Evolutionary conservation across 306 rosid genomes (phyloP), one percentile per base, ranked within the genome.

Genomic region (Castanea mollissima): DNA sequence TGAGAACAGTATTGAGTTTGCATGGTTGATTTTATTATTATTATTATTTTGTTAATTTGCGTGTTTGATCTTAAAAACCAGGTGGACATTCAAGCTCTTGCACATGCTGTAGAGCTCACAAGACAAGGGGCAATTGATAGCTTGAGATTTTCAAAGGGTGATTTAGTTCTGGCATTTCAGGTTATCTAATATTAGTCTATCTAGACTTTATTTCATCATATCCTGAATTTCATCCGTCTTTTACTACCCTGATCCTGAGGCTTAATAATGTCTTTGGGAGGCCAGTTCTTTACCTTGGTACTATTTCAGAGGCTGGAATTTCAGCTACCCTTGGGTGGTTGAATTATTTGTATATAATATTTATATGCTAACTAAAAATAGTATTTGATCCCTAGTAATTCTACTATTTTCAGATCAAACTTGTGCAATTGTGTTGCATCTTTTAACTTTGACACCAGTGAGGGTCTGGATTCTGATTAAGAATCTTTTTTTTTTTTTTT

Each of bases 71-170:
- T 21, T 79, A 74, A 46, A 81, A 88, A 86, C 76, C 91, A 96
- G 99, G 96, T 90, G 82, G 99, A 96, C 90, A 89, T 93, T 79
- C 99, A 96, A 85, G 99, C 99, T 80, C 98, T 96, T 76, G 97
- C 92, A 46, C 99, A 96, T 83, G 99, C 99, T 79, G 99, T 96
- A 67, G 98, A 93, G 86, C 98, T 96, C 79, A 93, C 93, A 29
- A 90, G 99, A 83, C 98, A 96, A 80, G 99, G 97, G 85, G 98
- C 99, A 31, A 89, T 96, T 72, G 99, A 96, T 83, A 96, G 99
- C 88, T 87, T 96, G 91, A 91, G 96, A 89, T 93, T 90, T 58
- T 87, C 98, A 1, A 93, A 91, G 95, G 99, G 99, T 76, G 97
- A 96, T 83, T 84, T 93, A 55, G 85, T 91, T 81, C 91, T 87